These are phyloP conservation scores for Glycyrrhiza uralensis DNA, from an alignment of 306 rosid genomes.

Conservation along the genomic window DNA sequence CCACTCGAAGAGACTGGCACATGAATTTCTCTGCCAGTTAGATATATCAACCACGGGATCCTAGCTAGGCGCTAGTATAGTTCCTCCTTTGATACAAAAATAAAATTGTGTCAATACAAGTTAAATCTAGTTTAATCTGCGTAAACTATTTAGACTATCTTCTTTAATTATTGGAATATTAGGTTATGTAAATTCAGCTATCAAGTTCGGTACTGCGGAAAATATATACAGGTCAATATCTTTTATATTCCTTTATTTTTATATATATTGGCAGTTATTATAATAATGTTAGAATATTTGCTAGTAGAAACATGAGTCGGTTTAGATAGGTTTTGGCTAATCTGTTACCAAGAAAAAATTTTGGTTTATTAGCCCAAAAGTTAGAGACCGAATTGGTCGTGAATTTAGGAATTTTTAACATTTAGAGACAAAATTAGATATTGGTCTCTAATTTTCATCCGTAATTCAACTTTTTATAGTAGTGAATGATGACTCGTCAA, in stretches of 20 bases:
- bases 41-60: constrained; percentile 5
- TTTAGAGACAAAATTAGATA: too few relatives aligned
- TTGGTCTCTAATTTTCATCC: too few relatives aligned
- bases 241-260: neutral
- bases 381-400: too few relatives aligned
- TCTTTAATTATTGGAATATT: constrained; percentile 11
- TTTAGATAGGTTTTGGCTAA: too few relatives aligned
- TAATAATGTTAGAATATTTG: neutral
- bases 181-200: constrained; percentile 29
- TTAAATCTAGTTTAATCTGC: neutral
- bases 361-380: too few relatives aligned
- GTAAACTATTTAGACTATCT: constrained; percentile 22
- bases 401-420: too few relatives aligned
- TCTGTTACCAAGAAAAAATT: too few relatives aligned
- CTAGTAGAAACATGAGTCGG: too few relatives aligned
- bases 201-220: neutral
- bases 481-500: too few relatives aligned
- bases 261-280: too few relatives aligned
- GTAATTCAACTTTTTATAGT: too few relatives aligned
- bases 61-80: neutral
- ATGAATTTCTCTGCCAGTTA: neutral
- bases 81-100: constrained; percentile 28
- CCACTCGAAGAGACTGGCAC: neutral
- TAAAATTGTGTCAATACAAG: constrained; percentile 15
- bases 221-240: neutral